Evolutionary conservation across 1,284 basidiomycete species (phyloP), one percentile per base, ranked within the genome.

Genomic region (Rhizoctonia solani): DNA sequence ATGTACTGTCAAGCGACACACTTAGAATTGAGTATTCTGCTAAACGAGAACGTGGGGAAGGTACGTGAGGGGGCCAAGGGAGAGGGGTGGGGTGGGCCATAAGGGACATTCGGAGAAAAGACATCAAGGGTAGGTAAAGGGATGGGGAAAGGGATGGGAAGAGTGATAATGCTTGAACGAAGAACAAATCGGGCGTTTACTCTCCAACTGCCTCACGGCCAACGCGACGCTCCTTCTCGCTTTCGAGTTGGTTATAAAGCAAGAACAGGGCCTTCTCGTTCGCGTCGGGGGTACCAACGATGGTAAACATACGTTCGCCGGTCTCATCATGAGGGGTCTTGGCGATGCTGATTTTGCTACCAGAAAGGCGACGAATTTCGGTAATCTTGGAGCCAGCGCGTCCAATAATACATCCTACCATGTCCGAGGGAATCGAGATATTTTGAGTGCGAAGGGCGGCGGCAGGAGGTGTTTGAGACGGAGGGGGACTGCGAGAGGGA

Each of bases 251-350:
- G 75, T 97, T 96, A 82, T 99, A 99, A 69, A 99, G 85, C 71
- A 99, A 81, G 84, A 96, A 98, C 66, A 99, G 82, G 1, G 96
- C 96, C 80, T 95, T 95, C 81, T 97, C 95, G 76, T 95, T 95
- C 71, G 93, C 90, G 79, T 98, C 95, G 56, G 94, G 90, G 4
- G 95, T 95, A 68, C 96, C 96, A 69, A 98, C 86, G 76, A 99
- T 98, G 69, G 97, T 98, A 81, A 99, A 99, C 95, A 99, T 98
- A 73, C 96, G 85, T 81, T 99, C 96, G 73, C 96, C 96, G 56
- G 94, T 95, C 75, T 98, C 97, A 75, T 98, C 96, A 75, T 99
- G 96, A 23, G 96, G 94, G 56, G 93, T 91, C 81, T 99, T 99
- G 74, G 96, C 97, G 74, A 99, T 99, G 68, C 90, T 93, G 77